Conservation (phyloP, 2,329 filamentous ascomycete species). For the Lasiodiplodia hormozganensis region DNA sequence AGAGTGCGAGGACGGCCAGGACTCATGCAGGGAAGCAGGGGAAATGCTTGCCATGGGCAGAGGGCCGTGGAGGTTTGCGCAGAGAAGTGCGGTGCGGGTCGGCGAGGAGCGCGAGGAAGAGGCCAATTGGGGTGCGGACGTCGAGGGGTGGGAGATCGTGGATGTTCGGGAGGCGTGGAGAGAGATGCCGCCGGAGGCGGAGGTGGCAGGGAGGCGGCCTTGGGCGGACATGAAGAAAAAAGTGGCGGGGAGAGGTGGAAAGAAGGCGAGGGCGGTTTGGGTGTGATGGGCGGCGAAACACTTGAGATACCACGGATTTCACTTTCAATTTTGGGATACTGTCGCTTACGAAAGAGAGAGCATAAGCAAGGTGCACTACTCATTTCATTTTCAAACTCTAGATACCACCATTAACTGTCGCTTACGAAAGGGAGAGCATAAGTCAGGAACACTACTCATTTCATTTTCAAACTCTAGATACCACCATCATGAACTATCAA, state of each 20-base stretch:
- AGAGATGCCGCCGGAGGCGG: neutral
- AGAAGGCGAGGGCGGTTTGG: neutral
- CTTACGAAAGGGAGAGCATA: too few species aligned
- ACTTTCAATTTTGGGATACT: too few species aligned
- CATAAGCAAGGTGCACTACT: too few species aligned
- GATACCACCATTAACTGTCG: too few species aligned
- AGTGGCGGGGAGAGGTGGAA: neutral
- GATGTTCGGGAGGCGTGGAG: neutral
- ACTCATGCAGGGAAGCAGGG: neutral
- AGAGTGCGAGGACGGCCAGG: neutral
- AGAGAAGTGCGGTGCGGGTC: neutral
- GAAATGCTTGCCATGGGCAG: neutral
- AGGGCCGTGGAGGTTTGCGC: neutral
- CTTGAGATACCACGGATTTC: too few species aligned
- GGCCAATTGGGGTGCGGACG: neutral
- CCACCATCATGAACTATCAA: too few species aligned
- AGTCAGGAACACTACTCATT: too few species aligned
- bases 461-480: too few species aligned
- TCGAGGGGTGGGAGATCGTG: neutral
- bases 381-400: too few species aligned
- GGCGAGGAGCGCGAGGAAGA: neutral
- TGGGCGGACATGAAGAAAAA: neutral
- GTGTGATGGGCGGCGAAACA: neutral
- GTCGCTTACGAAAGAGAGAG: too few species aligned
- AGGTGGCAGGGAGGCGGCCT: neutral